Percentiles rank a stretch among this genome's conserved stretches.
Conservation (phyloP, 2,329 filamentous ascomycete genomes). For the Neofusicoccum sp. region DNA sequence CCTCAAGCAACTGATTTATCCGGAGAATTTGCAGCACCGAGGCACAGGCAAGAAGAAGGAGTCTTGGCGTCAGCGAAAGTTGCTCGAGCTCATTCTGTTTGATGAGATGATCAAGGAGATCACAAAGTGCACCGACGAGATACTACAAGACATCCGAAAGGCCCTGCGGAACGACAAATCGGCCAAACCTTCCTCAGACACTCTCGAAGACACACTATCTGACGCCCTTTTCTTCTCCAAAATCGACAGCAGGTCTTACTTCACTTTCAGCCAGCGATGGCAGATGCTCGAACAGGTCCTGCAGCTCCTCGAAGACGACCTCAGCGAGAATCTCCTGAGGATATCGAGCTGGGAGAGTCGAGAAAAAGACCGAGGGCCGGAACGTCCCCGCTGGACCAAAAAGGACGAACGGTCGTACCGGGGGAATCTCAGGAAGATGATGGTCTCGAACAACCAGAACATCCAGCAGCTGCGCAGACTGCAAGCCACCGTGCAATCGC, state of each 20-base stretch:
- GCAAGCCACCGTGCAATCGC: conserved; percentile 19
- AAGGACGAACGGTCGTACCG: conserved; percentile 33
- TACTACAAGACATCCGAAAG: neutral
- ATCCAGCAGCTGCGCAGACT: neutral
- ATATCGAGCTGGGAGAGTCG: conserved; percentile 28
- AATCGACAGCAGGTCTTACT: neutral
- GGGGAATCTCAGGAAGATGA: conserved; percentile 21
- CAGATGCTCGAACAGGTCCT: conserved; percentile 23
- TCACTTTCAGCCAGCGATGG: conserved; percentile 18
- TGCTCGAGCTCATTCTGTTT: conserved; percentile 30
- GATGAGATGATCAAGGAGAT: conserved; percentile 24
- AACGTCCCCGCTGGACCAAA: conserved; percentile 33
- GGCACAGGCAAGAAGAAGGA: neutral
- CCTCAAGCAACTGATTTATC: neutral
- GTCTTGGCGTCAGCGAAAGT: conserved; percentile 29
- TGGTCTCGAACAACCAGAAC: conserved; percentile 6
- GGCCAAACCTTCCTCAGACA: neutral
- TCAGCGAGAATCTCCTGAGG: conserved; percentile 21
- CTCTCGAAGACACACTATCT: conserved; percentile 3
- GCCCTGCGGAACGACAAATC: neutral
- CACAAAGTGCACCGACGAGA: neutral
- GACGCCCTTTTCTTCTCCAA: conserved; percentile 16
- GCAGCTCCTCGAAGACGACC: conserved; percentile 23
- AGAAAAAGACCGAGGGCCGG: conserved; percentile 26
- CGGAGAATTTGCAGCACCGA: neutral